Evolutionary conservation across 2,329 filamentous ascomycete genomes (phyloP).

Genomic region (Trichoderma semiorbis): DNA sequence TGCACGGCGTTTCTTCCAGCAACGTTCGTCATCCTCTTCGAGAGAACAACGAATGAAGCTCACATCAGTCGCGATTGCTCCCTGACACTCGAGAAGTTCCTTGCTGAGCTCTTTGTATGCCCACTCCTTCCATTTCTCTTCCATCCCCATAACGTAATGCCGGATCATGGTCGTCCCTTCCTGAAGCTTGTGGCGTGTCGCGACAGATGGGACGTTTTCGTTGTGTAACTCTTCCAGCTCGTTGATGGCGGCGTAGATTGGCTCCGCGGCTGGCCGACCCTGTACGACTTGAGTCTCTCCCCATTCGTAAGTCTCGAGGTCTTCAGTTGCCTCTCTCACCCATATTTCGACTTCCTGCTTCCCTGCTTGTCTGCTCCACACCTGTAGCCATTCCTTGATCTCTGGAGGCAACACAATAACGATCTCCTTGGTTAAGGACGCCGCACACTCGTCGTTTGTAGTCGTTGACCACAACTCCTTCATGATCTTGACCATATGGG

Average conservation of each 20-base stretch:
- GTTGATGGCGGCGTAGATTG: background rate
- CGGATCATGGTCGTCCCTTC: background rate
- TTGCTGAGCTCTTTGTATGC: background rate
- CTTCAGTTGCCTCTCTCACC: background rate
- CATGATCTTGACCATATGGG: background rate
- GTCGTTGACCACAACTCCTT: background rate
- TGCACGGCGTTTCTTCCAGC: background rate
- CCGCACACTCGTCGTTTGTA: background rate
- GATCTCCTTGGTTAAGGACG: background rate
- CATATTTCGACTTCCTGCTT: background rate
- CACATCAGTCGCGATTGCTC: background rate
- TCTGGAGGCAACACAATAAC: background rate
- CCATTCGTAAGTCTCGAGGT: background rate
- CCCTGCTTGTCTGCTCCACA: background rate
- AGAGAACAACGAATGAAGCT: background rate
- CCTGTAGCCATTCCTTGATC: background rate
- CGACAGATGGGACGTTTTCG: background rate
- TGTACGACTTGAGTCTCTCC: background rate
- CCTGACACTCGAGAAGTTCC: background rate
- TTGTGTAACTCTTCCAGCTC: background rate
- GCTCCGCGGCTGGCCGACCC: background rate
- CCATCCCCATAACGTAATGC: background rate
- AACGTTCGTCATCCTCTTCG: background rate
- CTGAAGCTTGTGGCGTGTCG: background rate
- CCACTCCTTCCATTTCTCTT: background rate